Percentiles rank a stretch among this genome's conserved stretches.
Conservation (phyloP, 2,329 filamentous ascomycete species). For the Botrytis squamosa region DNA sequence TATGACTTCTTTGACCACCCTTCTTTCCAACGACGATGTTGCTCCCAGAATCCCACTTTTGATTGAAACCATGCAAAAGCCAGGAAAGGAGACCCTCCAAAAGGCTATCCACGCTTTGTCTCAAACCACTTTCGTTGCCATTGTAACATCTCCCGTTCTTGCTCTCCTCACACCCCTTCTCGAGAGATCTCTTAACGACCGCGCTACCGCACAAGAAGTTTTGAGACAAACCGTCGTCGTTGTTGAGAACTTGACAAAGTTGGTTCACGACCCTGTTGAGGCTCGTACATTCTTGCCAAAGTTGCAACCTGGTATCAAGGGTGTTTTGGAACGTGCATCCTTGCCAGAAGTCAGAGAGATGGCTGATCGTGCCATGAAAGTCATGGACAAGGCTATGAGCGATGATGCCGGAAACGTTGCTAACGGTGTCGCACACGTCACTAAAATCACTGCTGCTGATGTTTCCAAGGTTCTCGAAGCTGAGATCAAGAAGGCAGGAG, state of each 20-base stretch:
- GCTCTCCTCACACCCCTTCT: conserved; percentile 92
- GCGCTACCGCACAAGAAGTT: conserved; percentile 88
- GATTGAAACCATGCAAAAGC: conserved; percentile 93
- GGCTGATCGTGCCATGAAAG: conserved; percentile 74
- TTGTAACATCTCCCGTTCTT: conserved; percentile 92
- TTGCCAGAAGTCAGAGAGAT: conserved; percentile 93
- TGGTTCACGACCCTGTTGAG: conserved; percentile 94
- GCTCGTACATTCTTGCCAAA: conserved; percentile 94
- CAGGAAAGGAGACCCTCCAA: conserved; percentile 81
- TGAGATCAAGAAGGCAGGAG: conserved; percentile 69
- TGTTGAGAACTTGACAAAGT: conserved; percentile 95
- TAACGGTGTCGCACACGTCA: conserved; percentile 43
- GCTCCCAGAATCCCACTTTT: conserved; percentile 87
- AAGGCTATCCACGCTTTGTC: conserved; percentile 97
- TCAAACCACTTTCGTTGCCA: conserved; percentile 96
- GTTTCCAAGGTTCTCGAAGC: conserved; percentile 72
- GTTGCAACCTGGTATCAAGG: conserved; percentile 88
- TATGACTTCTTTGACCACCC: conserved; percentile 85
- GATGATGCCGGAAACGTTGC: conserved; percentile 59
- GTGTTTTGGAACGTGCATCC: conserved; percentile 81
- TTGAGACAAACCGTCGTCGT: conserved; percentile 94
- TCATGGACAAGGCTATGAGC: conserved; percentile 93
- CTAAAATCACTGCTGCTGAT: conserved; percentile 69
- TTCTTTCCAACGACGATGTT: conserved; percentile 96
- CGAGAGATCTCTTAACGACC: conserved; percentile 90